Base-by-base conservation (phyloP, 2,329 filamentous ascomycete species). In the Arthrobotrys conoides region DNA sequence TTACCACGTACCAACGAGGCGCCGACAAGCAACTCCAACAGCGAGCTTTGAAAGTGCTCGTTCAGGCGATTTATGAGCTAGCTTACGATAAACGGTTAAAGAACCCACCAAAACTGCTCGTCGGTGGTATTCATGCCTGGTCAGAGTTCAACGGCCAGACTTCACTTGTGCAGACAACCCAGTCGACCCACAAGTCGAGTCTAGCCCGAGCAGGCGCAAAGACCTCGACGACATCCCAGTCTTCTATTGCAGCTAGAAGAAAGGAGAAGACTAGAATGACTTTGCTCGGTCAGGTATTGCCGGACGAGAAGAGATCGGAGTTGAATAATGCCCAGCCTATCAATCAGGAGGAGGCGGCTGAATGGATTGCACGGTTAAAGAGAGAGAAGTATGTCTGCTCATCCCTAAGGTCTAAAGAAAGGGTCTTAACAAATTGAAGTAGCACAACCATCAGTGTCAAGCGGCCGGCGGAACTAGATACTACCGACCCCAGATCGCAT, bases 101-200 rank as follows among this genome's bases (percentile, higher is more conserved):
- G 73, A 87, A 90, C 27, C 88, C 89, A 2, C 94, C 95, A 0
- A 92, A 93, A 70, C 87, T 99, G 36, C 86, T 99, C 0, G 86
- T 89, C 66, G 96, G 96, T 18, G 96, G 96, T 0, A 84, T 99
- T 10, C 90, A 94, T 81, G 92, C 93, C 3, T 99, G 96, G 96
- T 86, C 90, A 18, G 91, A 96, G 82, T 85, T 96, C n/a, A 87
- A 97, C 82, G 95, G 96, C 1, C 85, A 87, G 12, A 88, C 90
- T 67, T 90, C 91, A 0, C 86, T 90, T 8, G 85, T 87, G 20
- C 59, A 61, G 51, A 73, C 76, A 16, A 27, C 59, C n/a, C 38
- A 30, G n/a, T 10, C 66, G 16, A 14, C 71, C n/a, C 61, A 77
- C 16, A 79, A 79, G 16, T 44, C 38, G 18, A 53, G 64, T 16